phyloP scores from a whole-genome alignment of 305 asterid species.

The Fraxinus floribunda region DNA sequence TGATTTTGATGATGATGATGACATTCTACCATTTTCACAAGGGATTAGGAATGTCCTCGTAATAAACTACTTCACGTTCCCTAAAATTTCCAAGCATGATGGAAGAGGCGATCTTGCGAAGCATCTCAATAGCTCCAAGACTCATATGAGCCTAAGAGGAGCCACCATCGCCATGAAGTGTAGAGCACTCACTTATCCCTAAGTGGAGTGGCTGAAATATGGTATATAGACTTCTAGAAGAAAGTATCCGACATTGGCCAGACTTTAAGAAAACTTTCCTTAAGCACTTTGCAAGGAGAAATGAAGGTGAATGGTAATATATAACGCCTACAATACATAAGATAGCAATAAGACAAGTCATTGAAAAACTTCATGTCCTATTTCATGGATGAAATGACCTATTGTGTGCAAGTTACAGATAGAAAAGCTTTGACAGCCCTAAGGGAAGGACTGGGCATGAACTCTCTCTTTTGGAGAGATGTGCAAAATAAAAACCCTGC shows the following conservation, averaged over 20 bases:
- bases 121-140: background rate
- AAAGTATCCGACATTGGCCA: background rate
- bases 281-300: background rate
- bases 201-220: background rate
- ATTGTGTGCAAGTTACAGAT: background rate
- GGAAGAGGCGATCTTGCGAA: background rate
- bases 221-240: background rate
- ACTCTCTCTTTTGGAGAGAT: no score
- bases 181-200: background rate
- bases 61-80: background rate
- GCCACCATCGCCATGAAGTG: background rate
- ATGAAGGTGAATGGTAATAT: background rate
- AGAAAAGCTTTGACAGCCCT: background rate
- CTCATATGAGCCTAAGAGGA: background rate
- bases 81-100: background rate
- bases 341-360: background rate
- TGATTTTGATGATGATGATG: background rate
- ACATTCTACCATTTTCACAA: background rate
- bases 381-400: background rate
- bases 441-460: background rate
- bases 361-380: background rate
- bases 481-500: background rate
- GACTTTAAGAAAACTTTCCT: background rate
- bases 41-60: background rate
- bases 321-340: background rate